Conservation (phyloP, 805 yeast species). For the Nakazawaea sp. region DNA sequence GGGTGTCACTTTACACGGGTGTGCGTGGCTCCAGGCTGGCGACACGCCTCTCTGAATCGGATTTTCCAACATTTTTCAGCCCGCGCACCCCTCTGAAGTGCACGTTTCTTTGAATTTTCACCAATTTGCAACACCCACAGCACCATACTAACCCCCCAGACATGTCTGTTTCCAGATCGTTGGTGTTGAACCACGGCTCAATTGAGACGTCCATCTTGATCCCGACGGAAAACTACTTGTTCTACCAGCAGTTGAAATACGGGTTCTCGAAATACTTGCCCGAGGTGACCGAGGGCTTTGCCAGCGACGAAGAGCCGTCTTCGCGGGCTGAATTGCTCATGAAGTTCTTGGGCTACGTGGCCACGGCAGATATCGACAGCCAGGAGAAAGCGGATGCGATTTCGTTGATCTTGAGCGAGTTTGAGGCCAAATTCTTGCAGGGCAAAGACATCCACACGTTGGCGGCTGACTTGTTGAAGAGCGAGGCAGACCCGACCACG, state of each 20-base stretch:
- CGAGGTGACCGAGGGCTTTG: slow-evolving; percentile 74
- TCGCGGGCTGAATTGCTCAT: slow-evolving; percentile 81
- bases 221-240: slow-evolving; percentile 72
- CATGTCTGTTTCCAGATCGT: slow-evolving; percentile 48
- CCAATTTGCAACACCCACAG: too few species aligned
- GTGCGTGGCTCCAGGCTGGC: too few species aligned
- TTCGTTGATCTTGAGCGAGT: slow-evolving; percentile 67
- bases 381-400: slow-evolving; percentile 49
- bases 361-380: slow-evolving; percentile 18
- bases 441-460: slow-evolving; percentile 83
- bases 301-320: slow-evolving; percentile 82
- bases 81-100: too few species aligned
- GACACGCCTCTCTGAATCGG: too few species aligned
- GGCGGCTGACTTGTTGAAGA: slow-evolving; percentile 63
- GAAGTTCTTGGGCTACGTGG: slow-evolving; percentile 72
- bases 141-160: too few species aligned
- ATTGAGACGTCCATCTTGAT: slow-evolving; percentile 85
- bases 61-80: too few species aligned
- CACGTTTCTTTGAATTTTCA: too few species aligned
- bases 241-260: slow-evolving; percentile 81
- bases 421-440: slow-evolving; percentile 70
- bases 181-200: slow-evolving; percentile 76
- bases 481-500: slow-evolving; percentile 58
- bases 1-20: too few species aligned
- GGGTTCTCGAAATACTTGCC: slow-evolving; percentile 78